Base-by-base conservation (phyloP, 805 yeast species). In the Pichia cabralensis region DNA sequence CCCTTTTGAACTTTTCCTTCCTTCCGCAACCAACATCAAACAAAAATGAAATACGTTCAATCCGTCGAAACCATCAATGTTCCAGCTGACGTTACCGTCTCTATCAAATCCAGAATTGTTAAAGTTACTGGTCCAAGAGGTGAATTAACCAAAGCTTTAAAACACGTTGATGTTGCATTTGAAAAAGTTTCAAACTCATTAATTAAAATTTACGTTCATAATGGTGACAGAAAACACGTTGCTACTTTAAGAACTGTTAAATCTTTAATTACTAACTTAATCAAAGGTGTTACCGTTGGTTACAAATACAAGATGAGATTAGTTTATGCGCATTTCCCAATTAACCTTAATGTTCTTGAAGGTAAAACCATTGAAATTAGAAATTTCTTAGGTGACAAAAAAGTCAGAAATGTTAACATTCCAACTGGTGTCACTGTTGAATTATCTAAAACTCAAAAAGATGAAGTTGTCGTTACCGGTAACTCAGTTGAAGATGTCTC, bases 291-390 rank as follows among this genome's bases (percentile, higher is more conserved):
- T 64, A 92, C 98, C 66, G 79, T 79, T 75, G 98, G 97, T 70
- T 89, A 71, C 94, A 79, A 83, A 73, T 92, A 92, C 92, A 92
- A 92, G 83, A 81, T 92, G 96, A 86, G 97, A 78, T 88, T 85
- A 69, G 98, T 92, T 49, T 94, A 89, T 65, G 99, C 98, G 80
- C 98, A 92, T 84, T 92, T 92, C 95, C 99, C 98, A 67, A 92
- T 94, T 72, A 92, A 92, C 72, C 96, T 92, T 54, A 89, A 88
- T 76, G 67, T 86, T 53, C 64, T 82, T 62, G 84, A 82, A 50
- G 56, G 63, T 35, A 67, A 73, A 48, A 75, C 60, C 60, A 81
- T 89, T 56, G 97, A 92, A 76, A 88, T 92, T 76, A 88, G 97
- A 84, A 92, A 92, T 77, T 92, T 84, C 81, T 80, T 92, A 71